These are phyloP conservation scores for Chlorella sorokiniana DNA, from an alignment of 139 green algal species.

Conservation along the genomic window DNA sequence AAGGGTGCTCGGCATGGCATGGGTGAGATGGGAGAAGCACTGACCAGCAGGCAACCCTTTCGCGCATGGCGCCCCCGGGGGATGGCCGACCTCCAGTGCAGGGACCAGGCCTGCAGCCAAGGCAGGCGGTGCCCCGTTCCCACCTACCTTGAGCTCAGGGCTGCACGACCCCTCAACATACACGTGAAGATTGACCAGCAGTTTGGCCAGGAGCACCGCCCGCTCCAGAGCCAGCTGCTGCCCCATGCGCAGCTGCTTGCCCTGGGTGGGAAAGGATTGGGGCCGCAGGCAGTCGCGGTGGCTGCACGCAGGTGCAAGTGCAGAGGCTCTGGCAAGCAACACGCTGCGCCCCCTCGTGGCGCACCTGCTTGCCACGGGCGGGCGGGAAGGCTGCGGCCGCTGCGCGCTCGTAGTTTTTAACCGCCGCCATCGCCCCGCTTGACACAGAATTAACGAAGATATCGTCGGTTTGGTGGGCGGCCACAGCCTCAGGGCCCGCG, in stretches of 20 bases:
- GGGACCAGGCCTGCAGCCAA: background rate
- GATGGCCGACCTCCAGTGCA: too few species aligned
- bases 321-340: background rate
- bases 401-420: slow-evolving; percentile 13
- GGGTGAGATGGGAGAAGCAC: background rate
- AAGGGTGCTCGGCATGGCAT: too few species aligned
- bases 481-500: slow-evolving; percentile 10
- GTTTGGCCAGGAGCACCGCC: slow-evolving; percentile 42
- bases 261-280: too few species aligned
- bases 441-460: slow-evolving; percentile 23
- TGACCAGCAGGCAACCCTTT: background rate
- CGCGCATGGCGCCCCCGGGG: too few species aligned
- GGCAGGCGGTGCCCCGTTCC: background rate
- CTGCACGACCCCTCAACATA: slow-evolving; percentile 21
- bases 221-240: slow-evolving; percentile 41
- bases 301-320: background rate
- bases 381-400: slow-evolving; percentile 2
- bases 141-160: slow-evolving; percentile 13
- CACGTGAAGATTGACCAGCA: slow-evolving; percentile 51
- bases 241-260: slow-evolving; percentile 31
- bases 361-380: background rate
- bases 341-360: background rate
- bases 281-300: background rate
- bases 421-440: background rate
- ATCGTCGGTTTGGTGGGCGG: slow-evolving; percentile 19